Base-by-base conservation (phyloP, 164 flowering plant species). In the Annona squamosa region DNA sequence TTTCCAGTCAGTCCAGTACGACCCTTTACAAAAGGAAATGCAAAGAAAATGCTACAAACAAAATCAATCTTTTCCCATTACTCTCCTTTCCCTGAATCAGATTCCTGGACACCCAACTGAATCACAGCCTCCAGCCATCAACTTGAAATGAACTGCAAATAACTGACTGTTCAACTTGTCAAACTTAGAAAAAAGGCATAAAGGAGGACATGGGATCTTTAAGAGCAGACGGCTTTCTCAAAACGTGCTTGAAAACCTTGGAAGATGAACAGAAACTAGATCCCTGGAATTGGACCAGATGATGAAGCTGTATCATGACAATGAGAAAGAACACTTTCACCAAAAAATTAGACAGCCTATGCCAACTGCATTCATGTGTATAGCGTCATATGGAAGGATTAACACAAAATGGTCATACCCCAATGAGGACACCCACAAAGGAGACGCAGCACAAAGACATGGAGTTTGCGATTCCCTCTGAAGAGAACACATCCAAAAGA, bases 211-310 rank as follows among this genome's bases (percentile, higher is more conserved):
- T 63, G 65, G 65, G 41, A 17, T 63, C 71, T 62, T 63, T 68
- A 43, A 44, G 71, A 74, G 5, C 46, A 61, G 37, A 44, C 37
- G 68, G 4, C 41, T 71, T 43, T 45, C 52, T 41, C 66, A 43
- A 43, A 1, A 69, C 48, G 13, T 43, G 62, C 67, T 17, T 2
- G 63, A 7, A 45, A 18, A 72, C 18, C 57, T 72, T 19, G 48
- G 45, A 42, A 3, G 67, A 45, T n/a, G 48, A 66, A 42, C 48
- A 65, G 66, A 43, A 0, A 26, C 18, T 9, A 63, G 74, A 73
- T 70, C 76, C 70, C n/a, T 41, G 71, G 59, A 76, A 3, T 9
- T 65, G 16, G 66, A 16, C 48, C 56, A 44, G 45, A 63, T 47
- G 42, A 17, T 56, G 18, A 46, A 48, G 16, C 4, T 46, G 65